Conservation (phyloP, 345 rosid genomes). For the Heritiera fomes region DNA sequence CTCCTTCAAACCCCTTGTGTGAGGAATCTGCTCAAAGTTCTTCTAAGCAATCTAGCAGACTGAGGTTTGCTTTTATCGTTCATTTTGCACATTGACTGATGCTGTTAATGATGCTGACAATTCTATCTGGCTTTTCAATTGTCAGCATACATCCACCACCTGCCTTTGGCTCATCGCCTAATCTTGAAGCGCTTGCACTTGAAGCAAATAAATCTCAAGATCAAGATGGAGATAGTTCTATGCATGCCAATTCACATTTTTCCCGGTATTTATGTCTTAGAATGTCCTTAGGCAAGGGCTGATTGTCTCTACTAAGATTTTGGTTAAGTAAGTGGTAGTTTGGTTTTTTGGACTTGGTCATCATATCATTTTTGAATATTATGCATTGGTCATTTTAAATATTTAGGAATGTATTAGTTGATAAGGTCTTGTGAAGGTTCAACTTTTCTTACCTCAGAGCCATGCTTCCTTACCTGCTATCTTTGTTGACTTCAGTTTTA, state of each 20-base stretch:
- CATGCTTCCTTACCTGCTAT: background rate
- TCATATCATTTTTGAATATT: background rate
- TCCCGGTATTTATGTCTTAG: conserved; percentile 51
- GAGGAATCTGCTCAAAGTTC: conserved; percentile 37
- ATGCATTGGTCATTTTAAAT: background rate
- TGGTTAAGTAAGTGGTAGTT: conserved; percentile 1
- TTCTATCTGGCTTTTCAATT: conserved; percentile 32
- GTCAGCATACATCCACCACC: conserved; percentile 96
- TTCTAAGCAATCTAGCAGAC: conserved; percentile 34
- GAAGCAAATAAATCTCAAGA: conserved; percentile 47
- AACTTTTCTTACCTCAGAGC: conserved; percentile 1
- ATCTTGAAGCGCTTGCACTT: conserved; percentile 89
- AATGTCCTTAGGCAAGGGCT: background rate
- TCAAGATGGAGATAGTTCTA: conserved; percentile 70
- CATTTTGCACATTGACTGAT: background rate
- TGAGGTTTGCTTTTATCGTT: conserved; percentile 46
- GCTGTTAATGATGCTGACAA: conserved; percentile 26
- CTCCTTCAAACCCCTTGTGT: conserved; percentile 32
- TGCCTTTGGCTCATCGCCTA: conserved; percentile 94
- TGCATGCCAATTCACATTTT: conserved; percentile 67
- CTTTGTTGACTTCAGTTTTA: background rate
- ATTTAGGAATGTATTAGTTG: background rate
- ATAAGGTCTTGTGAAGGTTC: background rate
- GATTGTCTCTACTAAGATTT: background rate
- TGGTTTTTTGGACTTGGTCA: background rate